Percentiles rank a stretch among this genome's conserved stretches.
These are phyloP conservation scores for Eucalyptus marginata DNA, from an alignment of 345 rosid species.

Conservation along the genomic window DNA sequence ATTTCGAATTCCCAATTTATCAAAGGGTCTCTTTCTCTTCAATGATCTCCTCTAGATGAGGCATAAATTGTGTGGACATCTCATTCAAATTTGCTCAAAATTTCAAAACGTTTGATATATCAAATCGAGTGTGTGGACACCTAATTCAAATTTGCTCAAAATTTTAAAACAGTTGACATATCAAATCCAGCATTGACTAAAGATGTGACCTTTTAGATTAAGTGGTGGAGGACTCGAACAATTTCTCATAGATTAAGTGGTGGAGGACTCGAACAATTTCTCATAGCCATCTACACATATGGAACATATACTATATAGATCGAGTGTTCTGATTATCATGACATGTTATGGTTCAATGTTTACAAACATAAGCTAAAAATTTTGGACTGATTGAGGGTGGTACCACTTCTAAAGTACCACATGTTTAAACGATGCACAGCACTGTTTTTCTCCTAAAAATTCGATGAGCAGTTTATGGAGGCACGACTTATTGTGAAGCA, in stretches of 20 bases:
- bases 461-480: not conserved
- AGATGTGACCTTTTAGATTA: not conserved
- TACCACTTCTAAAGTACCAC: not conserved
- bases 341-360: not conserved
- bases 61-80: not conserved
- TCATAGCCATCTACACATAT: not conserved
- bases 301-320: not conserved
- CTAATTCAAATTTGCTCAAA: not conserved
- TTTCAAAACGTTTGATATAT: too few species aligned
- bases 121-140: too few species aligned
- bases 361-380: not conserved
- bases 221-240: not conserved
- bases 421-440: not conserved
- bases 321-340: not conserved
- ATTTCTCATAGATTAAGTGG: not conserved
- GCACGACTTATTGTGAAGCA: not conserved
- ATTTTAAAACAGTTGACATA: too few species aligned
- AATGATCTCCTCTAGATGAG: not conserved
- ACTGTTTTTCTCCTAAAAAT: not conserved
- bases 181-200: not conserved
- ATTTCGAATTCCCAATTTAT: not conserved
- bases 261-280: not conserved
- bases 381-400: not conserved
- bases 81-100: not conserved
- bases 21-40: not conserved